Percentiles rank a stretch among this genome's conserved stretches.
Evolutionary conservation across 345 rosid species (phyloP).

Genomic region (Bruguiera gymnorhiza): DNA sequence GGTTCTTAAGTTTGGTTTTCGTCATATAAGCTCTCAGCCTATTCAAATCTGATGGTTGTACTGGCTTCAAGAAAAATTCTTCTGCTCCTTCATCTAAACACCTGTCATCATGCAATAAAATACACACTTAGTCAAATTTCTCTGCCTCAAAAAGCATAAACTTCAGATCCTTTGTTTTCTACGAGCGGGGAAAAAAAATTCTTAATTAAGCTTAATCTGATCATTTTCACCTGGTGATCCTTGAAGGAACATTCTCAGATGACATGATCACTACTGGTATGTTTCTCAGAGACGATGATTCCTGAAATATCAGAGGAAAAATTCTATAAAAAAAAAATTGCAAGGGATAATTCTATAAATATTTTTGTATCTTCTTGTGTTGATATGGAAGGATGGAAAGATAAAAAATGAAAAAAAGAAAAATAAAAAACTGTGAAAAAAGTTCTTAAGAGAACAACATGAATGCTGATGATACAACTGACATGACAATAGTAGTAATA

Average conservation of each 20-base stretch:
- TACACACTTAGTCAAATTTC: neutral
- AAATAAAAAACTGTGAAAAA: neutral
- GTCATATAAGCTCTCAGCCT: conserved; percentile 53
- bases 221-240: conserved; percentile 49
- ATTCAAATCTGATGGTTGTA: conserved; percentile 47
- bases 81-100: conserved; percentile 79
- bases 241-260: conserved; percentile 73
- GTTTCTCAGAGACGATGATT: conserved; percentile 53
- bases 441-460: neutral
- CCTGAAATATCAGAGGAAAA: conserved; percentile 31
- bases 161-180: neutral
- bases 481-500: conserved; percentile 2
- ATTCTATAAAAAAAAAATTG: neutral
- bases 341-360: no score
- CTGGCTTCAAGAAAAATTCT: conserved; percentile 68
- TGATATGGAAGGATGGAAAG: no score
- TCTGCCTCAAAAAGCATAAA: neutral
- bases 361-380: no score
- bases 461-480: neutral
- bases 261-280: conserved; percentile 79
- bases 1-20: conserved; percentile 38
- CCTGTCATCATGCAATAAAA: conserved; percentile 24
- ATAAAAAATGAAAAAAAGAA: no score
- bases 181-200: neutral
- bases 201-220: neutral